These are phyloP conservation scores for Stemphylium beticola DNA, from an alignment of 2,329 filamentous ascomycete genomes.

Conservation along the genomic window DNA sequence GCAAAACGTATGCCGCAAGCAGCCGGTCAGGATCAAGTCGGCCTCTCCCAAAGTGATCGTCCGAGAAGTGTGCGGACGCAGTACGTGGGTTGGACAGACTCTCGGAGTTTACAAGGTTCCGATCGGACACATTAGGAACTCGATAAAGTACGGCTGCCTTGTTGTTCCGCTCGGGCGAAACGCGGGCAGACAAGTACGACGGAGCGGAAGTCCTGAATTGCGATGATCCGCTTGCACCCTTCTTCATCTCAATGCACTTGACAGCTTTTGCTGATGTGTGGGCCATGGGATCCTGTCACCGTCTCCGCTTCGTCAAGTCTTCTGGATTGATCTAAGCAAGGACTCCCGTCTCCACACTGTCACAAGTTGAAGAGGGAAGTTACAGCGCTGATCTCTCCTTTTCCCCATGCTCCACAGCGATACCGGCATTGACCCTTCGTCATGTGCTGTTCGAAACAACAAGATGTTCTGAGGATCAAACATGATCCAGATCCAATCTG, in stretches of 20 bases:
- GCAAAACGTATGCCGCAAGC: conserved; percentile 9
- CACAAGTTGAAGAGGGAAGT: conserved; percentile 15
- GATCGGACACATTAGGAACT: conserved; percentile 11
- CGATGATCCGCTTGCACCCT: conserved; percentile 6
- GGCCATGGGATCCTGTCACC: conserved; percentile 4
- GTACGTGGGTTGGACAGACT: not conserved
- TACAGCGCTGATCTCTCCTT: conserved; percentile 23
- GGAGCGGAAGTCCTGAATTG: conserved; percentile 16
- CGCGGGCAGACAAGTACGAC: conserved; percentile 17
- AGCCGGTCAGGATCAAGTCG: conserved; percentile 9
- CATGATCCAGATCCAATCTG: conserved; percentile 1
- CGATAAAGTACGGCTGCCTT: conserved; percentile 11
- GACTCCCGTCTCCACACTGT: conserved; percentile 23
- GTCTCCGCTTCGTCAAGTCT: conserved; percentile 4
- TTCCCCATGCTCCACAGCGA: conserved; percentile 19
- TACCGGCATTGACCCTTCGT: not conserved
- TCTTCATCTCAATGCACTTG: not conserved
- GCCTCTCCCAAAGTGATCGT: conserved; percentile 3
- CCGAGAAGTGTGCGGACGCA: conserved; percentile 1
- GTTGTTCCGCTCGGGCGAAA: conserved; percentile 29
- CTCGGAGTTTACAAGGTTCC: conserved; percentile 15
- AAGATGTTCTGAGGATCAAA: conserved; percentile 10
- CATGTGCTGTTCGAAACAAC: conserved; percentile 19
- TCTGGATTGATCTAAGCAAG: conserved; percentile 18
- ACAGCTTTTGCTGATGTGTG: not conserved